phyloP scores from a whole-genome alignment of 2,329 filamentous ascomycete genomes.

The Arthrobotrys iridis region DNA sequence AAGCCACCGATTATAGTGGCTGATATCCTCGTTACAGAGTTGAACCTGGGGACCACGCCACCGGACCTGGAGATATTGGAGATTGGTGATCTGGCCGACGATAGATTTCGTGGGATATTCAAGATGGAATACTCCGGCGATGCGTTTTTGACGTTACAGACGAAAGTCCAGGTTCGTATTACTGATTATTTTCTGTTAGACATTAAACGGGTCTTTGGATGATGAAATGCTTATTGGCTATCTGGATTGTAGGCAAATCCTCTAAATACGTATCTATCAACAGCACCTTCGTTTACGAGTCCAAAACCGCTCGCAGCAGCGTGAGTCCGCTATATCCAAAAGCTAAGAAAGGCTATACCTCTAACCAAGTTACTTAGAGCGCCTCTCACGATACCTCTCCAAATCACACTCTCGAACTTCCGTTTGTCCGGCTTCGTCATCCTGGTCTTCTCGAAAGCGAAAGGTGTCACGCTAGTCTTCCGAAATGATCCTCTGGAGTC shows the following conservation, averaged over 20 bases:
- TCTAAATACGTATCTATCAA: conserved; percentile 91
- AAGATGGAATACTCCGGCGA: conserved; percentile 99
- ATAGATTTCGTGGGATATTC: conserved; percentile 97
- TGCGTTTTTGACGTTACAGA: conserved; percentile 93
- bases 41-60: conserved; percentile 93
- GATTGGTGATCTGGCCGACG: conserved; percentile 96
- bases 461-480: conserved; percentile 95
- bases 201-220: neutral
- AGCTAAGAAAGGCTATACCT: neutral
- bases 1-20: conserved; percentile 99
- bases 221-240: neutral
- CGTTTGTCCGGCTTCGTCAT: conserved; percentile 97
- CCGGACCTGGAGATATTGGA: conserved; percentile 96
- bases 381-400: conserved; percentile 93
- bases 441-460: conserved; percentile 95
- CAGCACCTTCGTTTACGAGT: conserved; percentile 90
- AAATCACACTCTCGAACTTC: conserved; percentile 95
- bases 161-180: conserved; percentile 82
- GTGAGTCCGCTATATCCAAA: conserved; percentile 59
- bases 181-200: neutral
- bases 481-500: conserved; percentile 98
- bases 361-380: conserved; percentile 64
- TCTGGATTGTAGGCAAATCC: conserved; percentile 77
- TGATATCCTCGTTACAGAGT: conserved; percentile 97
- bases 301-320: conserved; percentile 90